Evolutionary conservation across 1,284 basidiomycete genomes (phyloP).

Genomic region (Marasmius sp.): DNA sequence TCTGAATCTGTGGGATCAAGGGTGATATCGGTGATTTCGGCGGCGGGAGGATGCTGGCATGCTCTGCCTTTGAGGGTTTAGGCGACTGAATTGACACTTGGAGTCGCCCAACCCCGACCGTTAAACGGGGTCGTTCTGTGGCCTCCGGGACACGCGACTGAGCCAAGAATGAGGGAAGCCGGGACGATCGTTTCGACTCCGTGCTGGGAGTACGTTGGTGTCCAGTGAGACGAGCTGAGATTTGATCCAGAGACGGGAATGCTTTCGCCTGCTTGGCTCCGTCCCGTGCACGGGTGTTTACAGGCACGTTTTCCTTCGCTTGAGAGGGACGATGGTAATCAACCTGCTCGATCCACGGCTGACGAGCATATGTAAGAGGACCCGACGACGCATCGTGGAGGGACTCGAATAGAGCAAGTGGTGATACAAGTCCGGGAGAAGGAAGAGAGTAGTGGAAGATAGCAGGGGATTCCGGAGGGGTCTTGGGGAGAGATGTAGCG

Average conservation of each 20-base stretch:
- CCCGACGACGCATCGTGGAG: constrained; percentile 37
- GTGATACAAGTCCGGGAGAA: constrained; percentile 64
- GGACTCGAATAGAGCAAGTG: constrained; percentile 58
- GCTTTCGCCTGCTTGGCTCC: constrained; percentile 24
- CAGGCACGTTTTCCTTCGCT: constrained; percentile 21
- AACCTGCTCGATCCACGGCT: constrained; percentile 65
- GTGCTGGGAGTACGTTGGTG: constrained; percentile 18
- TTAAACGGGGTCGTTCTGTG: constrained; percentile 30
- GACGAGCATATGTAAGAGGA: constrained; percentile 23
- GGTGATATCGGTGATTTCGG: constrained; percentile 36
- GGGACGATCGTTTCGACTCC: constrained; percentile 24
- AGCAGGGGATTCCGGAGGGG: constrained; percentile 67
- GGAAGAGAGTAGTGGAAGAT: constrained; percentile 70
- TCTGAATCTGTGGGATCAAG: constrained; percentile 40
- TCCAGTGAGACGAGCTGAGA: constrained; percentile 57
- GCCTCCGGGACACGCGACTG: constrained; percentile 17
- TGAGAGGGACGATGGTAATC: constrained; percentile 51
- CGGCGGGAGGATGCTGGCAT: constrained; percentile 22
- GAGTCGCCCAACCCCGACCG: constrained; percentile 48
- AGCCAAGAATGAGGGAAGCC: constrained; percentile 47
- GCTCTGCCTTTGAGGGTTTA: constrained; percentile 20
- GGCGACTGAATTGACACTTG: constrained; percentile 41
- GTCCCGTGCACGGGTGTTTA: constrained; percentile 14
- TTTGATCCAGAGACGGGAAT: constrained; percentile 73
- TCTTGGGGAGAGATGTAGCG: constrained; percentile 57